Evolutionary conservation across 2,329 filamentous ascomycete genomes (phyloP).

Genomic region (Magnaporthiopsis incrustans): DNA sequence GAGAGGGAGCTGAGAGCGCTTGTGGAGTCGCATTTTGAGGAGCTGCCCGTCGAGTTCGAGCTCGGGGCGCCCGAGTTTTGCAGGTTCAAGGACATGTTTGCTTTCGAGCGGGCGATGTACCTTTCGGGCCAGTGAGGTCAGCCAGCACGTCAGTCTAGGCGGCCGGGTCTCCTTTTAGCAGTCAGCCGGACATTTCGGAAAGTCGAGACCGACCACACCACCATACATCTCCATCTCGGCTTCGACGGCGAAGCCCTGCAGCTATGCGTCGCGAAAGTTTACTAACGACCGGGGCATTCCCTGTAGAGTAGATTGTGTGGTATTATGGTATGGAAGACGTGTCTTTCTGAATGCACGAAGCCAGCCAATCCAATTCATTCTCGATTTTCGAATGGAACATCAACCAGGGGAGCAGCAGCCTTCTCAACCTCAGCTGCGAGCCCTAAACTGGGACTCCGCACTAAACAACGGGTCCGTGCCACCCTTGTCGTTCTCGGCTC

Average conservation of each 20-base stretch:
- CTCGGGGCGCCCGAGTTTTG: conserved; percentile 17
- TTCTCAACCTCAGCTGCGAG: not conserved
- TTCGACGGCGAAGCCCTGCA: not conserved
- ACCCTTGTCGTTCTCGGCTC: not conserved
- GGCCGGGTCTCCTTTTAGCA: too few species aligned
- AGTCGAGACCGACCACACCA: too few species aligned
- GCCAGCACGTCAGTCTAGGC: too few species aligned
- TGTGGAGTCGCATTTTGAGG: conserved; percentile 10
- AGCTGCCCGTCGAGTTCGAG: conserved; percentile 15
- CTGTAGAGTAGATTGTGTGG: too few species aligned
- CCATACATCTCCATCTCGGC: too few species aligned
- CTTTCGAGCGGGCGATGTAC: conserved; percentile 14
- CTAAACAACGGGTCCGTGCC: not conserved
- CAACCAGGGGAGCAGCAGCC: too few species aligned
- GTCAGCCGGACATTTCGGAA: too few species aligned
- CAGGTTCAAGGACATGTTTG: conserved; percentile 18
- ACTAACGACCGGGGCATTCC: too few species aligned
- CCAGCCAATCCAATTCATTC: too few species aligned
- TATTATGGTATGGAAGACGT: too few species aligned
- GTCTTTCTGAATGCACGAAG: too few species aligned
- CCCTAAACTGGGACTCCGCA: not conserved
- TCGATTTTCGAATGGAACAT: too few species aligned
- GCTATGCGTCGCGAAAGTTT: not conserved
- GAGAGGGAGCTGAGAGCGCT: conserved; percentile 11
- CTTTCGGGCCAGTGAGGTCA: not conserved